phyloP scores from a whole-genome alignment of 2,329 filamentous ascomycete species.

The Colletotrichum tropicale region DNA sequence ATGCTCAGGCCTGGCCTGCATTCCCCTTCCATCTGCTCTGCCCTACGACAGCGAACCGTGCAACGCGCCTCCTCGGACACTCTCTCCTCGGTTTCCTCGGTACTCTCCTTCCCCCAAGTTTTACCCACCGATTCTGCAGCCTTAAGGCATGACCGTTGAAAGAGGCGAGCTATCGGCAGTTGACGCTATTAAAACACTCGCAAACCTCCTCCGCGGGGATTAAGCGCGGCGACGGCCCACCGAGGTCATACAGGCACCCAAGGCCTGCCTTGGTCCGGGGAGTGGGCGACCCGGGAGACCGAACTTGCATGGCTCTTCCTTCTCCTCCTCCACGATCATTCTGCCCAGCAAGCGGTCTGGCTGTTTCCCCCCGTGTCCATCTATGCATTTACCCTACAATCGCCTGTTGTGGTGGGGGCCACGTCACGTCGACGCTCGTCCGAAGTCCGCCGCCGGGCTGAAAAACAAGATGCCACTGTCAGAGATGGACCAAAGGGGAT shows the following conservation, averaged over 20 bases:
- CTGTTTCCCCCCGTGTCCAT: not conserved
- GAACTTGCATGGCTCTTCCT: not conserved
- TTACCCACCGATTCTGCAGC: not conserved
- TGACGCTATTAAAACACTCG: not conserved
- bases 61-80: not conserved
- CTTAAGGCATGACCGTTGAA: not conserved
- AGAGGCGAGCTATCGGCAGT: not conserved
- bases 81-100: not conserved
- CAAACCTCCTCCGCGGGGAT: not conserved
- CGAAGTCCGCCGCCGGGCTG: not conserved
- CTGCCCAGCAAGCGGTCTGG: not conserved
- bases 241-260: not conserved
- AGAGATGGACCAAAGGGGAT: not conserved
- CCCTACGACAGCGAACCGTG: not conserved
- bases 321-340: not conserved
- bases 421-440: not conserved
- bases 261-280: not conserved
- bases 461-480: not conserved
- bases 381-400: not conserved
- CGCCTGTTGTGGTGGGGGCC: not conserved
- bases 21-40: not conserved
- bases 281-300: not conserved
- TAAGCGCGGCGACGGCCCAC: not conserved
- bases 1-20: not conserved
- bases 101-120: not conserved